These are phyloP conservation scores for Hyphopichia wangnamkhiaoensis DNA, from an alignment of 1,139 yeast species.

Conservation along the genomic window DNA sequence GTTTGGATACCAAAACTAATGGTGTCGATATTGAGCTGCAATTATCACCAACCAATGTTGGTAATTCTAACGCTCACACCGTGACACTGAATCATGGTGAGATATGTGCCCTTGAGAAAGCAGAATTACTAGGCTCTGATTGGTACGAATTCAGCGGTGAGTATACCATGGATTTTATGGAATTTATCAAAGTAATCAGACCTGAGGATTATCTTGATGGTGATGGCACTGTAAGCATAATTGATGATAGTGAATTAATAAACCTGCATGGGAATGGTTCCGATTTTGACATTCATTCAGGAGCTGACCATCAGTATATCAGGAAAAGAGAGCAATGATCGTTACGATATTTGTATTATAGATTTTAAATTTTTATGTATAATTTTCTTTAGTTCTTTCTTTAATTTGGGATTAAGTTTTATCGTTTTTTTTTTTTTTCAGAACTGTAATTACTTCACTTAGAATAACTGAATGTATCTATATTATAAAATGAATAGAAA, in stretches of 20 bases:
- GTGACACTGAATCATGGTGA: conserved; percentile 8
- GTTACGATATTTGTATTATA: not conserved
- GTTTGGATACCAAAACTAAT: conserved; percentile 5
- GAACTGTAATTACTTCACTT: too few species aligned
- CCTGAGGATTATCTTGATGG: conserved; percentile 42
- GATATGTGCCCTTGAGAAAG: conserved; percentile 23
- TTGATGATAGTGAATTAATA: conserved; percentile 5
- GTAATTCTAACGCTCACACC: conserved; percentile 3
- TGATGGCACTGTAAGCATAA: conserved; percentile 12
- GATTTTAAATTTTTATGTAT: too few species aligned
- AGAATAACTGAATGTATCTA: too few species aligned
- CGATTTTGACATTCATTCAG: conserved; percentile 21
- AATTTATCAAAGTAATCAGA: conserved; percentile 42
- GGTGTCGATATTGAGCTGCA: conserved; percentile 21
- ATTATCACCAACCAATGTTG: conserved; percentile 15
- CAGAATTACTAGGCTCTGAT: conserved; percentile 53
- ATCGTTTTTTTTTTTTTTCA: too few species aligned
- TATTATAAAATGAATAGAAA: too few species aligned
- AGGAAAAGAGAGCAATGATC: not conserved
- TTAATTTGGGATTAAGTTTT: too few species aligned
- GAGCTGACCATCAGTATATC: conserved; percentile 3
- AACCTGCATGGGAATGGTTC: conserved; percentile 12
- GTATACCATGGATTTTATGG: conserved; percentile 48
- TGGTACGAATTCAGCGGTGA: conserved; percentile 55
- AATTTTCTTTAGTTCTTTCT: too few species aligned